Conservation (phyloP, 1,284 basidiomycete species). For the Malassezia sp. region DNA sequence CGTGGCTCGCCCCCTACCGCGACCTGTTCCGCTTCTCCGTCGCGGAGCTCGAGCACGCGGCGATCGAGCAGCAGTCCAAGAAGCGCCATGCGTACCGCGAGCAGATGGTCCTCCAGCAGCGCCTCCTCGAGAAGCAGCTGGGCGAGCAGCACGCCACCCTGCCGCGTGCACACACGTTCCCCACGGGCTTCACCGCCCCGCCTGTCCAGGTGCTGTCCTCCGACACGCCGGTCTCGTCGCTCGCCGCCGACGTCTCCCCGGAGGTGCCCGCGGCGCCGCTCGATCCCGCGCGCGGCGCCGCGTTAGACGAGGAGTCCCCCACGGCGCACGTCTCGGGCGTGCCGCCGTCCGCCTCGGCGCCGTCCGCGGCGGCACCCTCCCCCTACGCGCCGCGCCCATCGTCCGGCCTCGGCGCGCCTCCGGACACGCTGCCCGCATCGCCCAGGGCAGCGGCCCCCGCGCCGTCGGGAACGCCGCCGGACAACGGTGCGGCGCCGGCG, state of each 20-base stretch:
- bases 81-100: slow-evolving; percentile 44
- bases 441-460: not conserved
- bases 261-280: no score
- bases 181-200: not conserved
- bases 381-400: not conserved
- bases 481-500: no score
- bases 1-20: slow-evolving; percentile 43
- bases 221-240: not conserved
- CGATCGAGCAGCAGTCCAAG: slow-evolving; percentile 44
- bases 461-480: not conserved
- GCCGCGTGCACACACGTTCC: not conserved
- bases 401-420: not conserved
- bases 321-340: no score
- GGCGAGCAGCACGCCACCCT: slow-evolving; percentile 13
- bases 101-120: slow-evolving; percentile 44
- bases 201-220: slow-evolving; percentile 6
- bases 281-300: no score
- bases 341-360: not conserved
- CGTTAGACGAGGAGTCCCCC: no score
- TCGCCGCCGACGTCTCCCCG: not conserved
- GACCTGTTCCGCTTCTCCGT: slow-evolving; percentile 45
- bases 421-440: not conserved
- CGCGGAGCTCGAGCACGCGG: slow-evolving; percentile 43
- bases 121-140: slow-evolving; percentile 37
- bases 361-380: not conserved